Base-by-base conservation (phyloP, 106 monocot species). In the Acorus calamus region DNA sequence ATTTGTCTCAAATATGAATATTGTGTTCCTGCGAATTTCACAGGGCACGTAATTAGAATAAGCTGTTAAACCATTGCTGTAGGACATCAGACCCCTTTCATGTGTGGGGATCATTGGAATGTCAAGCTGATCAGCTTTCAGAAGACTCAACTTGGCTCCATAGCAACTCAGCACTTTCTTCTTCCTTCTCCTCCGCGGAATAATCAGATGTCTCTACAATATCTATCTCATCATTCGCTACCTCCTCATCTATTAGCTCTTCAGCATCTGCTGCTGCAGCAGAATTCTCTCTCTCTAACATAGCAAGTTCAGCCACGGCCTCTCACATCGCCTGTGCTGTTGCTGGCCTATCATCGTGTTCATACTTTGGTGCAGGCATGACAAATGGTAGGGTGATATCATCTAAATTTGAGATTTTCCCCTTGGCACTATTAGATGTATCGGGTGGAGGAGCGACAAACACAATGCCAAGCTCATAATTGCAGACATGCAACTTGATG, bases 131-230 rank as follows among this genome's bases (percentile, higher is more conserved):
- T 56, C 41, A 76, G 53, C 62, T 72, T 51, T 79, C 81, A 67
- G 74, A 66, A 51, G 79, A 92, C 52, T 82, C 79, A 8, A 82
- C 68, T 56, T 92, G 84, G 71, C 82, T 80, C 92, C 87, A 88
- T n/a, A 92, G 82, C 88, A 85, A 88, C 59, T 92, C 92, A 3
- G 87, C 92, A 64, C 76, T 56, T 80, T 87, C 92, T 53, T 92
- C 87, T 51, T 88, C 87, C 54, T 71, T 78, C 73, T 88, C 92
- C 71, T 74, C 75, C 8, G 63, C 50, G 50, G 62, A 47, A 63
- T 62, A 80, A 0, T 78, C 78, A 52, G 69, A 62, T 14, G 49
- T 42, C 49, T 62, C 72, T 45, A 73, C 4, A 4, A 56, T 47
- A 74, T 76, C 84, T 8, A 77, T 79, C 11, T 81, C 79, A 5